Conservation (phyloP, 371 early-diverging fungal species). For the Mucor sp. region DNA sequence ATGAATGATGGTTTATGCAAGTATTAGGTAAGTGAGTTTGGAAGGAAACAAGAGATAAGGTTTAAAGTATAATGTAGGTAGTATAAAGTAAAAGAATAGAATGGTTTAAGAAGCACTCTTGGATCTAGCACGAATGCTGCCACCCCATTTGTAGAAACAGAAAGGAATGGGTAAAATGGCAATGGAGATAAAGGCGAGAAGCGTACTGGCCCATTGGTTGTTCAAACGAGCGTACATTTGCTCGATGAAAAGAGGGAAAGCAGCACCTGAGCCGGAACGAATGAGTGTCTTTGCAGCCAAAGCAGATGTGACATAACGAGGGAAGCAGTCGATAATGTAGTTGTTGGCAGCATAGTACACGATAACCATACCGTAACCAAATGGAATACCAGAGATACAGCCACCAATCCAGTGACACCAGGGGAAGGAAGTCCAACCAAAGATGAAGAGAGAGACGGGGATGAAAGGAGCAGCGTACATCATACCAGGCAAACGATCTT, state of each 20-base stretch:
- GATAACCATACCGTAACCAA: slow-evolving; percentile 50
- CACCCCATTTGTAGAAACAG: slow-evolving; percentile 44
- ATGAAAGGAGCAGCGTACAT: slow-evolving; percentile 45
- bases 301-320: slow-evolving; percentile 43
- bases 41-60: not conserved
- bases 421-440: slow-evolving; percentile 47
- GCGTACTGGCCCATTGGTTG: slow-evolving; percentile 45
- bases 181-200: slow-evolving; percentile 44
- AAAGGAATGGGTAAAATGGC: slow-evolving; percentile 51
- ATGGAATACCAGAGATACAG: slow-evolving; percentile 37
- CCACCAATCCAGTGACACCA: slow-evolving; percentile 46
- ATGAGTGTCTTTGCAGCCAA: slow-evolving; percentile 47
- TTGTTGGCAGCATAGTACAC: slow-evolving; percentile 45
- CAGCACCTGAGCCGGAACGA: slow-evolving; percentile 47
- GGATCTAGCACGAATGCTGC: slow-evolving; percentile 37
- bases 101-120: slow-evolving; percentile 26
- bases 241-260: slow-evolving; percentile 46
- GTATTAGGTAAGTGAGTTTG: not conserved
- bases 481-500: slow-evolving; percentile 49
- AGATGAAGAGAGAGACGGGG: slow-evolving; percentile 48
- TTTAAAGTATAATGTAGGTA: not conserved
- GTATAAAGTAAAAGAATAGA: not conserved
- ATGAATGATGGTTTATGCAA: not conserved
- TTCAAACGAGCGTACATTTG: slow-evolving; percentile 45
- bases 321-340: slow-evolving; percentile 49